Evolutionary conservation across 2,329 filamentous ascomycete species (phyloP).

Genomic region (Alternaria postmessia): DNA sequence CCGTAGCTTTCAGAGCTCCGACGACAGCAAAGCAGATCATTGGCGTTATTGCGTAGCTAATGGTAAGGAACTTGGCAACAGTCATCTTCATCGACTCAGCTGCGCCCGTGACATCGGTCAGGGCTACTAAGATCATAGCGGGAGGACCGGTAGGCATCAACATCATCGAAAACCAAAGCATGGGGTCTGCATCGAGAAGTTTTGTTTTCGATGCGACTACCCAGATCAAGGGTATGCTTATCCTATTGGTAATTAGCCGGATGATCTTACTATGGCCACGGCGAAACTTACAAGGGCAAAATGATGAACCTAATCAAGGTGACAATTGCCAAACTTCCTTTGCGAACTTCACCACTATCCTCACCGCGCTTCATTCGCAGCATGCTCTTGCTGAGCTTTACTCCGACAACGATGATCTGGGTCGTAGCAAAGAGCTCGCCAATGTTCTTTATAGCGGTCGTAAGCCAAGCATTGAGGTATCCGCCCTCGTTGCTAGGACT

Average conservation of each 20-base stretch:
- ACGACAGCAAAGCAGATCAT: constrained; percentile 56
- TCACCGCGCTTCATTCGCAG: constrained; percentile 56
- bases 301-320: constrained; percentile 66
- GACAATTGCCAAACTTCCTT: constrained; percentile 60
- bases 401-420: constrained; percentile 71
- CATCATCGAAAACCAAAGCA: constrained; percentile 73
- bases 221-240: constrained; percentile 65
- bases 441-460: constrained; percentile 67
- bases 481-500: constrained; percentile 64
- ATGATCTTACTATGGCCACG: neutral
- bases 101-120: constrained; percentile 60
- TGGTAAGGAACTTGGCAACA: constrained; percentile 62
- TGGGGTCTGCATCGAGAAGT: constrained; percentile 64
- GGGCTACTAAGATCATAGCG: constrained; percentile 61
- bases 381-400: constrained; percentile 67
- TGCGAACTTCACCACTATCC: constrained; percentile 56
- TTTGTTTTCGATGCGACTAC: constrained; percentile 61
- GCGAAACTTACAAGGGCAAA: constrained; percentile 59
- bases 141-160: constrained; percentile 65
- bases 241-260: constrained; percentile 23
- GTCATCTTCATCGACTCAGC: constrained; percentile 59
- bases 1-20: constrained; percentile 51
- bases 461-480: constrained; percentile 72
- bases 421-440: constrained; percentile 70
- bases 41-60: constrained; percentile 55